A percentile compares a stretch with the other conserved stretches of the same genome.
Evolutionary conservation across 345 rosid genomes (phyloP).

Genomic region (Dipteronia sinensis): DNA sequence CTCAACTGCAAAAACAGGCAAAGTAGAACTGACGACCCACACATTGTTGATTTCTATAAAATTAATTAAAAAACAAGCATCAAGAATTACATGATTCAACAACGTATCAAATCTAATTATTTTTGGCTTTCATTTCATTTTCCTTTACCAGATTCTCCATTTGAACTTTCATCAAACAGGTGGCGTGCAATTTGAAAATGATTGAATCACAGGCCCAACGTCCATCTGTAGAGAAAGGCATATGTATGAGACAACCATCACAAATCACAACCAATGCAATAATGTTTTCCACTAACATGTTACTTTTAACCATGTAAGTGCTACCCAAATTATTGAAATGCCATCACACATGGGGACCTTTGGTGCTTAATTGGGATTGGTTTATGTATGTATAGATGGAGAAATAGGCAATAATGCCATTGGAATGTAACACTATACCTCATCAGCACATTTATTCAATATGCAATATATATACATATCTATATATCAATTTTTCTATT

Average conservation of each 20-base stretch:
- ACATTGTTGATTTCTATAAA: neutral
- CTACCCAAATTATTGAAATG: neutral
- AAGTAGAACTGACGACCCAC: neutral
- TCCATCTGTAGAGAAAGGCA: neutral
- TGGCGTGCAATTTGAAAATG: neutral
- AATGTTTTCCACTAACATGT: neutral
- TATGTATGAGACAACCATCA: neutral
- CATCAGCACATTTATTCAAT: too few relatives aligned
- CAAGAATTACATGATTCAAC: too few relatives aligned
- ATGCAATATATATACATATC: too few relatives aligned
- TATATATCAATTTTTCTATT: too few relatives aligned
- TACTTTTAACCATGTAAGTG: neutral
- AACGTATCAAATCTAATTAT: too few relatives aligned
- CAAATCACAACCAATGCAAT: neutral
- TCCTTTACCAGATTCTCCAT: neutral
- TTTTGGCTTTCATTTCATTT: neutral
- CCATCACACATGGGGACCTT: neutral
- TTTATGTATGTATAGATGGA: too few relatives aligned
- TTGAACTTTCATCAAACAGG: neutral
- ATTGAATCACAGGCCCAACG: neutral
- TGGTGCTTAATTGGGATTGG: neutral
- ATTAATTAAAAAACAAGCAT: neutral
- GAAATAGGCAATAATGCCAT: too few relatives aligned
- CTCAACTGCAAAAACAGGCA: neutral
- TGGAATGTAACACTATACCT: too few relatives aligned